A percentile compares a stretch with the other conserved stretches of the same genome.
Evolutionary conservation across 2,329 filamentous ascomycete species (phyloP).

Genomic region (Scytalidium lignicola): DNA sequence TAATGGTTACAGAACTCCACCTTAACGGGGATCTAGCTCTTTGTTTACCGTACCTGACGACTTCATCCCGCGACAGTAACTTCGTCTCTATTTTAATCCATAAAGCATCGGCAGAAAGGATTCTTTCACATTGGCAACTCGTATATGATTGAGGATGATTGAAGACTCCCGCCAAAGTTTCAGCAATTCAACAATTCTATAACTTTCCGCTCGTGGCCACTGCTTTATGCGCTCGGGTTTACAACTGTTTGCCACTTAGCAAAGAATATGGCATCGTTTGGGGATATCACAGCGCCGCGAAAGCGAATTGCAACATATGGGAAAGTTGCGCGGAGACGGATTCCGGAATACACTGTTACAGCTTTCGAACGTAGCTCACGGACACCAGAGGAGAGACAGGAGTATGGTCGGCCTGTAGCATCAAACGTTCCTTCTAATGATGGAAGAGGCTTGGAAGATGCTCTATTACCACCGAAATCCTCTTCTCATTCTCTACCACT

Average conservation of each 20-base stretch:
- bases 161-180: neutral
- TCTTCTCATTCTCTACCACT: neutral
- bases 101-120: neutral
- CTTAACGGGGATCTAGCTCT: too few relatives aligned
- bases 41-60: too few relatives aligned
- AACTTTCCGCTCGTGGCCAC: neutral
- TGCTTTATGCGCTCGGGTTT: neutral
- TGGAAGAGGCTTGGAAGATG: neutral
- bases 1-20: too few relatives aligned
- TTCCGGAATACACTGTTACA: slow-evolving; percentile 22
- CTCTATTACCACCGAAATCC: neutral
- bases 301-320: slow-evolving; percentile 29
- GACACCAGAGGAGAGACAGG: slow-evolving; percentile 10
- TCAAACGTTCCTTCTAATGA: neutral
- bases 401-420: neutral
- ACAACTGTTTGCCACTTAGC: neutral
- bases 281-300: slow-evolving; percentile 16
- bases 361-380: slow-evolving; percentile 14
- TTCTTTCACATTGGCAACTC: neutral
- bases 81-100: too few relatives aligned
- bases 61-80: too few relatives aligned
- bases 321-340: slow-evolving; percentile 22
- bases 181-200: neutral
- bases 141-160: neutral
- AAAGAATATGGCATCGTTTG: slow-evolving; percentile 22